These are phyloP conservation scores for Theobroma cacao DNA, from an alignment of 345 rosid genomes.

Conservation along the genomic window DNA sequence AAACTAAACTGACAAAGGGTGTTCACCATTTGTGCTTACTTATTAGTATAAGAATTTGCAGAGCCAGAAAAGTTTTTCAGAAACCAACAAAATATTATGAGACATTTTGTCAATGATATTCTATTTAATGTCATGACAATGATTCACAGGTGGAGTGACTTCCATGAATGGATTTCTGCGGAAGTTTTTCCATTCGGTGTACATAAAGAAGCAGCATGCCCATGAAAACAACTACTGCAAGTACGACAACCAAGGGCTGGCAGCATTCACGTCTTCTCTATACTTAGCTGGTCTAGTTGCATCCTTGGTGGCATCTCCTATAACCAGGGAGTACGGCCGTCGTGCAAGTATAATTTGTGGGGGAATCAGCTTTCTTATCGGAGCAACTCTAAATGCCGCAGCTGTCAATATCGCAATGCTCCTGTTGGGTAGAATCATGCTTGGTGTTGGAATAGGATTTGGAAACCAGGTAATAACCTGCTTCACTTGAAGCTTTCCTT, in stretches of 20 bases:
- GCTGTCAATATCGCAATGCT: constrained; percentile 77
- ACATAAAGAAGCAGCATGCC: constrained; percentile 57
- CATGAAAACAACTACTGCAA: constrained; percentile 96
- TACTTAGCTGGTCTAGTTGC: constrained; percentile 89
- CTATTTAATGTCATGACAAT: neutral
- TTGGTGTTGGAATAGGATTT: constrained; percentile 93
- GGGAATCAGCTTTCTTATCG: constrained; percentile 72
- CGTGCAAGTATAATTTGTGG: constrained; percentile 81
- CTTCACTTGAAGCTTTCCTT: neutral
- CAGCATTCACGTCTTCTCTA: constrained; percentile 86
- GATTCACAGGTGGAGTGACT: constrained; percentile 76
- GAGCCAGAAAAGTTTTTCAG: too few species aligned
- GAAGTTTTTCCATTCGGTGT: constrained; percentile 66
- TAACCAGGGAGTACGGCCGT: constrained; percentile 78
- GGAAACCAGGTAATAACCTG: constrained; percentile 72
- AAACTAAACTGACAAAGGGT: neutral
- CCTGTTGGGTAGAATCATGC: constrained; percentile 77
- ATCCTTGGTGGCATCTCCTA: constrained; percentile 72
- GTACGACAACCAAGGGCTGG: constrained; percentile 70
- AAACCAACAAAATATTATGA: neutral
- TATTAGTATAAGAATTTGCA: too few species aligned
- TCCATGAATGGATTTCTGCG: constrained; percentile 79
- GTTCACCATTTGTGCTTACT: too few species aligned
- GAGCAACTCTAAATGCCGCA: constrained; percentile 68
- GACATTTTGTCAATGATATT: neutral